These are phyloP conservation scores for Crithidia expoeki DNA, from an alignment of 208 protist genomes.

Conservation along the genomic window DNA sequence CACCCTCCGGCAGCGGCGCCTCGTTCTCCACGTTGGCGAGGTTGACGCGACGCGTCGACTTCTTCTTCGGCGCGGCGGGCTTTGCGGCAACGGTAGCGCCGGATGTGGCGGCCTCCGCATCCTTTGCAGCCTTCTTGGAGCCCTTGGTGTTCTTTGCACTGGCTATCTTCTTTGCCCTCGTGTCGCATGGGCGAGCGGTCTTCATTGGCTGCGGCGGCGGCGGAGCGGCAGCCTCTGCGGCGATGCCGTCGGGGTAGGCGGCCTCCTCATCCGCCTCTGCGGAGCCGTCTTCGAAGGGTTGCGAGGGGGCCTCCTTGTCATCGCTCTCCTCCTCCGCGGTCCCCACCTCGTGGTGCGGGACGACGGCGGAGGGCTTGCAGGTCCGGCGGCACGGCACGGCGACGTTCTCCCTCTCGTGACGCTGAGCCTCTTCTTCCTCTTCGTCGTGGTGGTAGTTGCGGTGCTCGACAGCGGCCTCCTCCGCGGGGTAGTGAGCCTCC, in stretches of 20 bases:
- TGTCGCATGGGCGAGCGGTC: conserved; percentile 8
- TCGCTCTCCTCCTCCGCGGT: conserved; percentile 5
- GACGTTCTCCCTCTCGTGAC: background rate
- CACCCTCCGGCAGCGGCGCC: conserved; percentile 44
- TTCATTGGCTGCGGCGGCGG: conserved; percentile 3
- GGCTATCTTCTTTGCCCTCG: conserved; percentile 6
- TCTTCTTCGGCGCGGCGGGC: conserved; percentile 22
- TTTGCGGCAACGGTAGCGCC: conserved; percentile 4
- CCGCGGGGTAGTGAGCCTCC: background rate
- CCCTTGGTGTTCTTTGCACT: conserved; percentile 11
- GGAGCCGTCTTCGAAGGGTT: background rate
- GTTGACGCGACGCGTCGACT: conserved; percentile 32
- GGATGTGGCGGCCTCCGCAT: conserved; percentile 6
- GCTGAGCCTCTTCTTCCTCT: conserved; percentile 3
- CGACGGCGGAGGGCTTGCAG: background rate
- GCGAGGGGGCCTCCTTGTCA: background rate
- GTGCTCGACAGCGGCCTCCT: background rate
- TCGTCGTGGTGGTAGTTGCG: background rate
- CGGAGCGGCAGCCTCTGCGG: background rate
- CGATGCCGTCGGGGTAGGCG: background rate
- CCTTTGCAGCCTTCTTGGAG: conserved; percentile 5
- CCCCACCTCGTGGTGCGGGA: background rate
- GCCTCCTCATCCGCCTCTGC: conserved; percentile 1
- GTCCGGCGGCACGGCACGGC: conserved; percentile 5
- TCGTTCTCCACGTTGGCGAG: conserved; percentile 57